Conservation (phyloP, 345 rosid species). For the Eucalyptus dawsonii region DNA sequence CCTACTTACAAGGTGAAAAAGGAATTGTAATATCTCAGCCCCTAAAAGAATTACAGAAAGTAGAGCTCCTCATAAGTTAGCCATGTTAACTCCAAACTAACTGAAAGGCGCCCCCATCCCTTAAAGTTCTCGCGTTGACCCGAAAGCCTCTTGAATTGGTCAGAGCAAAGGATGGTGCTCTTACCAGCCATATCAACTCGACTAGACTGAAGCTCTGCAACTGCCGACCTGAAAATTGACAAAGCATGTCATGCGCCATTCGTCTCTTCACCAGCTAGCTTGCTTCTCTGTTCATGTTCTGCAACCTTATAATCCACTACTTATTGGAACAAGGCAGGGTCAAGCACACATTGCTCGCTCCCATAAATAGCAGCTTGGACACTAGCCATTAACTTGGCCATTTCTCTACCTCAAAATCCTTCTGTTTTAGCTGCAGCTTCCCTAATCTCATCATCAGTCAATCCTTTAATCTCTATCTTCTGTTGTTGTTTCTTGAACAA, state of each 20-base stretch:
- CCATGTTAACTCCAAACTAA: background rate
- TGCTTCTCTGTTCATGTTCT: conserved; percentile 77
- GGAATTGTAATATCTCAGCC: background rate
- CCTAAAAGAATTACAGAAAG: background rate
- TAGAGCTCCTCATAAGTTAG: background rate
- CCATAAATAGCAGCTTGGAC: conserved; percentile 94
- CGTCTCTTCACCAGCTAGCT: conserved; percentile 32
- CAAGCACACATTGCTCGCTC: conserved; percentile 61
- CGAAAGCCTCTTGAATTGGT: background rate
- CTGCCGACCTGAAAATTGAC: background rate
- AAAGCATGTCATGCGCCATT: background rate
- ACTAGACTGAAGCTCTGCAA: background rate
- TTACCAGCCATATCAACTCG: background rate
- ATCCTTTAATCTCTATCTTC: conserved; percentile 68
- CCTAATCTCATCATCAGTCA: conserved; percentile 55
- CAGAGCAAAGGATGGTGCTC: background rate
- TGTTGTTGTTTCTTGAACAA: conserved; percentile 42
- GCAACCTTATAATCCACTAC: conserved; percentile 89
- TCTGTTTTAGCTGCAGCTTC: conserved; percentile 80
- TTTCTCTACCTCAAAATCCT: conserved; percentile 88
- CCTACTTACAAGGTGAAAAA: background rate
- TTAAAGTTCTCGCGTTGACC: background rate
- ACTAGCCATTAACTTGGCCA: conserved; percentile 79
- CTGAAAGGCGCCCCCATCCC: background rate
- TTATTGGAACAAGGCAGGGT: conserved; percentile 58